Percentiles rank a stretch among this genome's conserved stretches.
Conservation (phyloP, 257 asterid genomes). For the Forsythia viridissima region DNA sequence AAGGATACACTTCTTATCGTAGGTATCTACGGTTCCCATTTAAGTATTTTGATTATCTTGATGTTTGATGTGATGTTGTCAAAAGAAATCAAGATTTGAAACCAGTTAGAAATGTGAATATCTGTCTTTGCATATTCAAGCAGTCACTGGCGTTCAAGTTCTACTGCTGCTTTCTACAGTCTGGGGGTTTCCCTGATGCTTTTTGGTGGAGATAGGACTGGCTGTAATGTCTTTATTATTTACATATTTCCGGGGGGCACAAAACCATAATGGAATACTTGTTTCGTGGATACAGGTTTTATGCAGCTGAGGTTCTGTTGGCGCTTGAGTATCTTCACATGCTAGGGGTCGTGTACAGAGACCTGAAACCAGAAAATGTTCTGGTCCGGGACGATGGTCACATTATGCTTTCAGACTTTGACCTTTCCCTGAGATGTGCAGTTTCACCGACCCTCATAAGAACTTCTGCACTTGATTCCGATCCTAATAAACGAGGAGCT, state of each 20-base stretch:
- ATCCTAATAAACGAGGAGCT: conserved; percentile 52
- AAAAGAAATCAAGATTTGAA: not conserved
- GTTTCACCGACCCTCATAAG: conserved; percentile 71
- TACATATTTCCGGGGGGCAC: not conserved
- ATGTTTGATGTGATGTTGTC: not conserved
- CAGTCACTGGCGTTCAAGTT: not conserved
- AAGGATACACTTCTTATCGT: not conserved
- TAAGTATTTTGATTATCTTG: not conserved
- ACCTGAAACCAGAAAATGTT: conserved; percentile 80
- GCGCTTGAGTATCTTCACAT: conserved; percentile 87
- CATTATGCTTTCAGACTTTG: conserved; percentile 87
- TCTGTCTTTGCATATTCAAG: not conserved
- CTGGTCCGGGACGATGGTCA: conserved; percentile 86
- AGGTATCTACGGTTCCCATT: not conserved
- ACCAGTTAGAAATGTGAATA: not conserved
- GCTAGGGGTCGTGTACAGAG: conserved; percentile 85
- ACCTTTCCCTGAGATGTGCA: conserved; percentile 72
- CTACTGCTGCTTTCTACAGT: not conserved
- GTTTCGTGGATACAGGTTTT: conserved; percentile 48
- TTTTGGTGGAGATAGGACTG: not conserved
- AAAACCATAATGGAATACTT: not conserved
- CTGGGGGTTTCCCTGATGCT: conserved; percentile 21
- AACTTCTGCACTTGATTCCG: conserved; percentile 42
- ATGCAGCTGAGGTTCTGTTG: conserved; percentile 81
- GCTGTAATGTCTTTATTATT: not conserved